A percentile compares a stretch with the other conserved stretches of the same genome.
Evolutionary conservation across 73 alveolate species (phyloP).

Genomic region (Paramecium sexaurelia): DNA sequence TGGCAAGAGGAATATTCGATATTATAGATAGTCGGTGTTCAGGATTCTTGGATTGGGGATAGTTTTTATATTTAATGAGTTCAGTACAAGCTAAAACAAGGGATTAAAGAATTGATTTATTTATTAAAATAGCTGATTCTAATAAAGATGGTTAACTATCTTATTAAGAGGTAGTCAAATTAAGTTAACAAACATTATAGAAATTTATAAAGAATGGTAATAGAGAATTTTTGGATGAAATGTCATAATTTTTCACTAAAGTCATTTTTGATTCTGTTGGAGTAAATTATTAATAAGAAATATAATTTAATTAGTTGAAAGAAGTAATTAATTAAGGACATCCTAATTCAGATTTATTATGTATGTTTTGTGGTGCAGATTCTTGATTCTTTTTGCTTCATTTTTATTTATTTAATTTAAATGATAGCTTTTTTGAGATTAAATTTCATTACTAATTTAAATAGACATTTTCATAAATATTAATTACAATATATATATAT

Average conservation of each 20-base stretch:
- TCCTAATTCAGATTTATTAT: conserved; percentile 39
- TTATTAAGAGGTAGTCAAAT: background rate
- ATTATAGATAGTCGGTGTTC: conserved; percentile 30
- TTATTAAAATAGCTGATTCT: conserved; percentile 48
- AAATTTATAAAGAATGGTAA: background rate
- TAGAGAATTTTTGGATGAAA: conserved; percentile 21
- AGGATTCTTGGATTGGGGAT: conserved; percentile 50
- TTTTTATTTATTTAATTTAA: background rate
- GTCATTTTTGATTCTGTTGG: conserved; percentile 8
- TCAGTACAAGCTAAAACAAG: conserved; percentile 54
- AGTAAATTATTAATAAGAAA: background rate
- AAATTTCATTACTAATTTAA: too few species aligned
- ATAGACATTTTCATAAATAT: too few species aligned
- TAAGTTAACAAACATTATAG: background rate
- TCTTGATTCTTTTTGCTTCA: background rate
- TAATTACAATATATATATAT: too few species aligned
- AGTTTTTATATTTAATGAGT: conserved; percentile 44
- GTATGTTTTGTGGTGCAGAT: conserved; percentile 60
- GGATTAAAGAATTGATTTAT: conserved; percentile 45
- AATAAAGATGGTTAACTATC: conserved; percentile 20
- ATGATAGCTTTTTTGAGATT: background rate
- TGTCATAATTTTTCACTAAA: background rate
- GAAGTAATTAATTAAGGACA: conserved; percentile 29
- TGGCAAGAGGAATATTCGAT: conserved; percentile 32
- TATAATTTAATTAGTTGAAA: background rate